Conservation (phyloP, 23 red algal species). For the Pyropia yezoensis region DNA sequence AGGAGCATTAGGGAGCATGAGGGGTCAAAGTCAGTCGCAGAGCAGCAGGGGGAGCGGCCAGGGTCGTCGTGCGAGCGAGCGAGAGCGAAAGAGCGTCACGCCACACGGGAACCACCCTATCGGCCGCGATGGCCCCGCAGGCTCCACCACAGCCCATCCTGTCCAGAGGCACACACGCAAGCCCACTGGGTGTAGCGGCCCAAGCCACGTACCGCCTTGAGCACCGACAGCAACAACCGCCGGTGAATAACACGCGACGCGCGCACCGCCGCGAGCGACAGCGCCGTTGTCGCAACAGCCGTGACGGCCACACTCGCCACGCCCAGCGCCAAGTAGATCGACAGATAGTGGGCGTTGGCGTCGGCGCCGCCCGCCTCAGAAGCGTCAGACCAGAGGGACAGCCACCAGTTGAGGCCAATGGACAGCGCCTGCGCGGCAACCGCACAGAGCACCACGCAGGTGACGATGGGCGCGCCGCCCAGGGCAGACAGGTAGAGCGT, state of each 20-base stretch:
- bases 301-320: conserved; percentile 7
- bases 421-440: not conserved
- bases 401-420: not conserved
- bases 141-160: too few species aligned
- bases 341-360: conserved; percentile 1
- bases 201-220: conserved; percentile 21
- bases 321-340: conserved; percentile 8
- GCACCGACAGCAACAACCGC: conserved; percentile 54
- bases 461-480: not conserved
- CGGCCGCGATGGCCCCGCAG: too few species aligned
- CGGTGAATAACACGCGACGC: conserved; percentile 59
- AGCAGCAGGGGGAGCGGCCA: too few species aligned
- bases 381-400: conserved; percentile 5
- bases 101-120: too few species aligned
- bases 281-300: conserved; percentile 3
- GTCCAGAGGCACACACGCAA: too few species aligned
- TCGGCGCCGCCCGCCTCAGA: conserved; percentile 3
- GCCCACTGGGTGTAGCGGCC: too few species aligned
- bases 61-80: too few species aligned
- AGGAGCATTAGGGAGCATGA: too few species aligned
- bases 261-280: conserved; percentile 51
- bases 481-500: not conserved
- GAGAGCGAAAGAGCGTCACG: too few species aligned
- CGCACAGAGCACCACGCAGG: not conserved
- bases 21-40: too few species aligned